These are phyloP conservation scores for Colletotrichum gigasporum DNA, from an alignment of 2,329 filamentous ascomycete species.

Conservation along the genomic window DNA sequence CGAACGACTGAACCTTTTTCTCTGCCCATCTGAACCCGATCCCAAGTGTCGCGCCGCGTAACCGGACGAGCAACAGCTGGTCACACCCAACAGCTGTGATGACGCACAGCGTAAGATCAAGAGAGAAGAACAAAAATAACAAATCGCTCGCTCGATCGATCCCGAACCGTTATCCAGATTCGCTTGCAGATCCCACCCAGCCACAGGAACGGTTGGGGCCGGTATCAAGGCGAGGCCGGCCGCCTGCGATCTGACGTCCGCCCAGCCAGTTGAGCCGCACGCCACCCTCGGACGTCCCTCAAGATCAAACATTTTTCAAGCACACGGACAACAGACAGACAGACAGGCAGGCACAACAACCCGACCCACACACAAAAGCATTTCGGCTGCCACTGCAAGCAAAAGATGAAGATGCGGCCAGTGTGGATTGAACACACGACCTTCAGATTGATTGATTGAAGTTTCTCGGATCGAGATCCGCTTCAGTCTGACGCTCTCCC, in stretches of 20 bases:
- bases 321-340: neutral
- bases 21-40: slow-evolving; percentile 24
- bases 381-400: too few species aligned
- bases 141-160: neutral
- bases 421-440: slow-evolving; percentile 33
- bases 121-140: neutral
- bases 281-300: neutral
- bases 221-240: neutral
- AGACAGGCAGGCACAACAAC: neutral
- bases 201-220: neutral
- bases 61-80: slow-evolving; percentile 7
- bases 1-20: slow-evolving; percentile 8
- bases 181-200: neutral
- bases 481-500: slow-evolving; percentile 33
- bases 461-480: slow-evolving; percentile 1
- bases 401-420: slow-evolving; percentile 27
- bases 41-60: neutral
- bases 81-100: neutral
- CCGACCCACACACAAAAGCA: neutral
- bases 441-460: slow-evolving; percentile 31
- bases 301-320: neutral
- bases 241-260: neutral
- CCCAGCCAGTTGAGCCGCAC: neutral
- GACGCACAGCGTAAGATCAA: neutral
- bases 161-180: neutral